Evolutionary conservation across 2,329 filamentous ascomycete genomes (phyloP).

Genomic region (Calonectria multiphialidica): DNA sequence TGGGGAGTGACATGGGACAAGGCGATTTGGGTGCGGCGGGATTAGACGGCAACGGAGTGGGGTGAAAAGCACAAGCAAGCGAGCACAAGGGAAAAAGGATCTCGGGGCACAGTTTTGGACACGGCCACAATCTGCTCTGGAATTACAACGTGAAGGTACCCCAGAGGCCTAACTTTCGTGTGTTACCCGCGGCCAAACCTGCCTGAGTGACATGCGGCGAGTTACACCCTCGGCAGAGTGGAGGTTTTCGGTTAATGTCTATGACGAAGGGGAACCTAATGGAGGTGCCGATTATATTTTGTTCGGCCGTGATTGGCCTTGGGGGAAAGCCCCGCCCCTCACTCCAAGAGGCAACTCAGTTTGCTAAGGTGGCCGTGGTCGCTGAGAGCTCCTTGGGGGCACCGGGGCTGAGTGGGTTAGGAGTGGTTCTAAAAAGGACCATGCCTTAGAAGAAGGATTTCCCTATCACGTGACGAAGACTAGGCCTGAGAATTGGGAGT

Average conservation of each 20-base stretch:
- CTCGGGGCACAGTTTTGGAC: constrained; percentile 35
- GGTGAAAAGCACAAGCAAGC: constrained; percentile 26
- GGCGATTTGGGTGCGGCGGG: constrained; percentile 15
- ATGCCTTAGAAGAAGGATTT: background rate
- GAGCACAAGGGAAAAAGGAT: constrained; percentile 23
- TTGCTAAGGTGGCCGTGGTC: constrained; percentile 24
- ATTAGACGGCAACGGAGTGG: constrained; percentile 15
- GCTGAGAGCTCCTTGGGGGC: constrained; percentile 18
- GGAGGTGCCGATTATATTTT: constrained; percentile 46
- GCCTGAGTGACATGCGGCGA: constrained; percentile 24
- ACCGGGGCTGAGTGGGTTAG: constrained; percentile 18
- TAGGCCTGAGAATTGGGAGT: constrained; percentile 3
- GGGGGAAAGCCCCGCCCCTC: constrained; percentile 1
- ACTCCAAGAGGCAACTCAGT: constrained; percentile 22
- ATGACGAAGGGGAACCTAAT: constrained; percentile 47
- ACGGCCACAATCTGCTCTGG: constrained; percentile 26
- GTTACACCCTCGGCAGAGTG: constrained; percentile 44
- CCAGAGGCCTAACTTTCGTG: background rate
- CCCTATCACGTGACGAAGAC: background rate
- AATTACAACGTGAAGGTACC: constrained; percentile 15
- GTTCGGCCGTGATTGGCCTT: constrained; percentile 30
- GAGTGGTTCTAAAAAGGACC: constrained; percentile 24
- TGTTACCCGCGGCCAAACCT: constrained; percentile 22
- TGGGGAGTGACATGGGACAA: constrained; percentile 25
- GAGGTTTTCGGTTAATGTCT: constrained; percentile 45